Evolutionary conservation across 495 filamentous ascomycete species (phyloP).

Genomic region (Hypoxylon lienhwacheense): DNA sequence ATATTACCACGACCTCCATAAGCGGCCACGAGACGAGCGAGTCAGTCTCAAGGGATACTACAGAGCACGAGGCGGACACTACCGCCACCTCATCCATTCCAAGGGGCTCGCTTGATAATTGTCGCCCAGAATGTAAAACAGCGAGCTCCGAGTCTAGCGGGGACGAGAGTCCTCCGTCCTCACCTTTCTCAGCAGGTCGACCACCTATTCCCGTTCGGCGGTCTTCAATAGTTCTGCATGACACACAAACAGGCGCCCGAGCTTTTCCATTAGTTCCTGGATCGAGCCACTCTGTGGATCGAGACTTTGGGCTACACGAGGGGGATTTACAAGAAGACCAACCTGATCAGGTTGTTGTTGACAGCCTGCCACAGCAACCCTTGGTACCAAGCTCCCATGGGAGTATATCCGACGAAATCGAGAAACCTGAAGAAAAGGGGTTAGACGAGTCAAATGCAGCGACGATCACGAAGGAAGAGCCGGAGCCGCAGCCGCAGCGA

Average conservation of each 20-base stretch:
- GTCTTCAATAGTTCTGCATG: slow-evolving; percentile 19
- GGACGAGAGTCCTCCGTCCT: neutral
- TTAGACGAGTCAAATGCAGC: neutral
- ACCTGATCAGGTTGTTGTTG: neutral
- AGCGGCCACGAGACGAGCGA: slow-evolving; percentile 14
- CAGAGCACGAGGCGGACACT: slow-evolving; percentile 24
- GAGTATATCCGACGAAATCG: neutral
- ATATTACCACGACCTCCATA: slow-evolving; percentile 1
- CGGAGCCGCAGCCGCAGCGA: neutral
- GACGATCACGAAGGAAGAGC: slow-evolving; percentile 4
- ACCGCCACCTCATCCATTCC: slow-evolving; percentile 11
- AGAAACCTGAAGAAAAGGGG: slow-evolving; percentile 1
- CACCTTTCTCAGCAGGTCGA: slow-evolving; percentile 1
- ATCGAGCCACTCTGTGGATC: slow-evolving; percentile 5
- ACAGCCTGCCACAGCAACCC: neutral
- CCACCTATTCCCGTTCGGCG: slow-evolving; percentile 18
- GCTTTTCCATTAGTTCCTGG: slow-evolving; percentile 34
- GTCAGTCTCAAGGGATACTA: slow-evolving; percentile 14
- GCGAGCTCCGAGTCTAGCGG: slow-evolving; percentile 2
- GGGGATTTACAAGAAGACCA: neutral
- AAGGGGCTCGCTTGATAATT: slow-evolving; percentile 7
- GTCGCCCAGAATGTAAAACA: neutral
- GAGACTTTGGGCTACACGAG: neutral
- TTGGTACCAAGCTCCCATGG: neutral
- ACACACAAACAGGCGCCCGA: slow-evolving; percentile 27